Percentiles rank a stretch among this genome's conserved stretches.
Evolutionary conservation across 192 early-diverging fungal species (phyloP).

Genomic region (Coemansia sp.): DNA sequence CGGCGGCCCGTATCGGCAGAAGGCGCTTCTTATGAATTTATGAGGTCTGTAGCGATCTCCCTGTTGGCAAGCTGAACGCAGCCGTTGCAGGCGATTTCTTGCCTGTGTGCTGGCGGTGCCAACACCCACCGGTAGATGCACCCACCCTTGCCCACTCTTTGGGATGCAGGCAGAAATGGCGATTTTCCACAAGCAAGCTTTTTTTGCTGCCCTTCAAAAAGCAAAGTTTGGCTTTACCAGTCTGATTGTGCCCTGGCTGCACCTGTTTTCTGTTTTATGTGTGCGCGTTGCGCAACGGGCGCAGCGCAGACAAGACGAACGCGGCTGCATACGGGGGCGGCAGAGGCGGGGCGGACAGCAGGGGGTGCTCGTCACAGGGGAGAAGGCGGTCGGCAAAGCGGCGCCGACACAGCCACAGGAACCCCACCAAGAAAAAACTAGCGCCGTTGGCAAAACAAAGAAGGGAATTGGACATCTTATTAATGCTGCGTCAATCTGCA

Average conservation of each 20-base stretch:
- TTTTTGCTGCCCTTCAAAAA: not conserved
- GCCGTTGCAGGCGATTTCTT: not conserved
- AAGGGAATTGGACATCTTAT: not conserved
- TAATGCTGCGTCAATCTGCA: not conserved
- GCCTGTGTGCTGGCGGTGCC: not conserved
- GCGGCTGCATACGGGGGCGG: not conserved
- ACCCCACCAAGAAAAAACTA: not conserved
- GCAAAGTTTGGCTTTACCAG: not conserved
- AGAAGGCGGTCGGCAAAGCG: not conserved
- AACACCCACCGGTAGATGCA: conserved; percentile 4
- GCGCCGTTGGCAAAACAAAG: not conserved
- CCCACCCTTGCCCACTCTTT: not conserved
- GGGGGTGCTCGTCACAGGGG: not conserved
- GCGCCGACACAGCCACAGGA: not conserved
- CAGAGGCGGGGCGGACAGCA: not conserved
- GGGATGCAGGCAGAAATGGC: not conserved
- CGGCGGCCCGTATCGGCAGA: not conserved
- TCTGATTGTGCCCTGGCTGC: not conserved
- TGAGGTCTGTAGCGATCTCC: conserved; percentile 1
- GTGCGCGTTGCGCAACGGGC: not conserved
- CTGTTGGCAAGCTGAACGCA: not conserved
- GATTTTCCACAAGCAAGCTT: not conserved
- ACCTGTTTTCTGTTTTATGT: not conserved
- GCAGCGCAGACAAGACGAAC: not conserved
- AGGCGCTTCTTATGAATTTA: conserved; percentile 7